Evolutionary conservation across 495 filamentous ascomycete species (phyloP).

Genomic region (Penicillium coprophilum): DNA sequence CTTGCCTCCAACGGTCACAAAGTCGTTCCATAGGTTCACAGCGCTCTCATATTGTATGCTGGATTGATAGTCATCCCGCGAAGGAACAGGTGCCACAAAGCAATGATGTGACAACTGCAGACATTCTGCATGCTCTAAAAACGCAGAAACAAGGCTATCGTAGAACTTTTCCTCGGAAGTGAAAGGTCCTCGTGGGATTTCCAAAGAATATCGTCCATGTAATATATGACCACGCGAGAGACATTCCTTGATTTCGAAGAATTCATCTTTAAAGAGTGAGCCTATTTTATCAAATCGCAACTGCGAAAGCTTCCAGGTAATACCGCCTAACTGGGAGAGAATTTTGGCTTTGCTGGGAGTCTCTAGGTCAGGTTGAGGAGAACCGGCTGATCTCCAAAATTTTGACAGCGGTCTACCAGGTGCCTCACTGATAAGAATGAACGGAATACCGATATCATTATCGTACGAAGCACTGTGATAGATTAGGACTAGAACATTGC

Average conservation of each 20-base stretch:
- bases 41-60: slow-evolving; percentile 14
- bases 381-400: slow-evolving; percentile 18
- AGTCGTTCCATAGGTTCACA: slow-evolving; percentile 28
- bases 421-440: slow-evolving; percentile 32
- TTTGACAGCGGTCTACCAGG: slow-evolving; percentile 23
- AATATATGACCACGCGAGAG: slow-evolving; percentile 29
- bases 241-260: slow-evolving; percentile 22
- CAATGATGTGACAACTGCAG: slow-evolving; percentile 25
- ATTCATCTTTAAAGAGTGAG: slow-evolving; percentile 24
- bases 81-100: slow-evolving; percentile 26
- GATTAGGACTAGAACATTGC: slow-evolving; percentile 5
- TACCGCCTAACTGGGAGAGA: slow-evolving; percentile 21
- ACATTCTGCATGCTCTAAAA: slow-evolving; percentile 20
- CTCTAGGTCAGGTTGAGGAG: slow-evolving; percentile 15
- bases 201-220: slow-evolving; percentile 20
- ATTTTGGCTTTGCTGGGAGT: slow-evolving; percentile 20
- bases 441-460: slow-evolving; percentile 28
- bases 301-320: slow-evolving; percentile 28
- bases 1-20: slow-evolving; percentile 29
- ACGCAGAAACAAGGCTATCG: slow-evolving; percentile 23
- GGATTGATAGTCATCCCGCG: slow-evolving; percentile 16
- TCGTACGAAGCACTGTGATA: slow-evolving; percentile 21
- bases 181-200: slow-evolving; percentile 24
- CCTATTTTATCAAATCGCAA: slow-evolving; percentile 28
- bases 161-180: slow-evolving; percentile 19